phyloP scores from a whole-genome alignment of 2,329 filamentous ascomycete genomes.

The Aaosphaeria pasadenensis region DNA sequence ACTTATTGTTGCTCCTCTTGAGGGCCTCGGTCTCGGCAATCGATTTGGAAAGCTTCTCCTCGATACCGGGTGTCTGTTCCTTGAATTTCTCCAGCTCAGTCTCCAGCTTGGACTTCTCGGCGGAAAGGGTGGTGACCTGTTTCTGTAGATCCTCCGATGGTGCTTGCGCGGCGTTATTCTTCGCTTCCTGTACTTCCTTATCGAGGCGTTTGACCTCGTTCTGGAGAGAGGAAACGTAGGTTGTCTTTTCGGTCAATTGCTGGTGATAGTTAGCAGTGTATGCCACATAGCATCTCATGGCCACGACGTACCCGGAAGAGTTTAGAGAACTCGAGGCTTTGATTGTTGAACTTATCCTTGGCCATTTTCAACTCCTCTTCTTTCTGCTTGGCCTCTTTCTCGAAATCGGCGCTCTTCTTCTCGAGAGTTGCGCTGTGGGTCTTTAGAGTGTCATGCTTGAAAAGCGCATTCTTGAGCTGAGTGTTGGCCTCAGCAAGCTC shows the following conservation, averaged over 20 bases:
- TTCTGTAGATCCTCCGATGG: constrained; percentile 12
- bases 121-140: constrained; percentile 3
- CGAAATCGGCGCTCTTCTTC: constrained; percentile 6
- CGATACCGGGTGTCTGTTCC: constrained; percentile 7
- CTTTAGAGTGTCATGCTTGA: constrained; percentile 15
- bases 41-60: constrained; percentile 1
- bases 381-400: constrained; percentile 15
- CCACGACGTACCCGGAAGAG: constrained; percentile 15
- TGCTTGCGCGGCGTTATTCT: constrained; percentile 7
- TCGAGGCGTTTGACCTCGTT: constrained; percentile 6
- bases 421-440: constrained; percentile 11
- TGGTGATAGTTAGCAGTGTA: constrained; percentile 3
- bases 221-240: constrained; percentile 13
- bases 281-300: constrained; percentile 2
- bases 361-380: constrained; percentile 13
- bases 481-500: constrained; percentile 16
- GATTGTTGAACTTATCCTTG: constrained; percentile 18
- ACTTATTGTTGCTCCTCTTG: not conserved
- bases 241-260: constrained; percentile 13
- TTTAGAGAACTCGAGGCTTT: constrained; percentile 17
- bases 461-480: constrained; percentile 13
- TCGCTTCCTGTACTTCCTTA: constrained; percentile 14
- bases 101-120: constrained; percentile 5
- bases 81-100: constrained; percentile 8
- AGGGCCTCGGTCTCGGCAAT: not conserved